phyloP scores from a whole-genome alignment of 2,329 filamentous ascomycete species.

The Drechslerella stenobrocha region DNA sequence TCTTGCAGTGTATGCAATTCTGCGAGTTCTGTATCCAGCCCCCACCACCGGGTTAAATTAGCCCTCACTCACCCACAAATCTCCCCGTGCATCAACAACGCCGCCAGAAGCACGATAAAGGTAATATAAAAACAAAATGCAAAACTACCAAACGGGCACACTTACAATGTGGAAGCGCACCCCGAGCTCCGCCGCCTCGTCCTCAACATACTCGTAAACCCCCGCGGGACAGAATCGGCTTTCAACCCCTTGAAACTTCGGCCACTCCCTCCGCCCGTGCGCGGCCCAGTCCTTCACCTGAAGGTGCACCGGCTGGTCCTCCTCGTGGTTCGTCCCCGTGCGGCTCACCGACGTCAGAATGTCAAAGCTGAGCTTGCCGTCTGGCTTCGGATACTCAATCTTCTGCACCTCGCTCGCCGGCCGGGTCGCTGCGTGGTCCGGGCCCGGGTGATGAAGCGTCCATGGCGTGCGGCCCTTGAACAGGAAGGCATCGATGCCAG shows the following conservation, averaged over 20 bases:
- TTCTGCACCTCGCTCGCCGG: slow-evolving; percentile 76
- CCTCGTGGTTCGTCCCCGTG: slow-evolving; percentile 97
- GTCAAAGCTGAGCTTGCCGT: slow-evolving; percentile 92
- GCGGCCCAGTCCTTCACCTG: slow-evolving; percentile 94
- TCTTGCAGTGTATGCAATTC: slow-evolving; percentile 99
- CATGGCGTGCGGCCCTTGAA: slow-evolving; percentile 84
- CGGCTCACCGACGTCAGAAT: slow-evolving; percentile 93
- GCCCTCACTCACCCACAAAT: neutral
- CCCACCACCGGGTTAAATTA: slow-evolving; percentile 3
- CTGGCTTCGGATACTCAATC: slow-evolving; percentile 96
- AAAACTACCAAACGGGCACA: neutral
- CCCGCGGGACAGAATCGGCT: slow-evolving; percentile 96
- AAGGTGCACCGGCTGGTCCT: slow-evolving; percentile 95
- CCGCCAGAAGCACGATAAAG: too few species aligned
- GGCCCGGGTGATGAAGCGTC: slow-evolving; percentile 82
- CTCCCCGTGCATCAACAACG: slow-evolving; percentile 88
- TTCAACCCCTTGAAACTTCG: slow-evolving; percentile 86
- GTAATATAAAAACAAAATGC: too few species aligned
- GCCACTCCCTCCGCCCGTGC: slow-evolving; percentile 80
- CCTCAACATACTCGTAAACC: slow-evolving; percentile 97
- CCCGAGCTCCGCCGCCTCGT: slow-evolving; percentile 79
- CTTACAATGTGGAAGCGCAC: slow-evolving; percentile 93
- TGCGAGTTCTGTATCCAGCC: slow-evolving; percentile 50
- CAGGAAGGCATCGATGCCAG: slow-evolving; percentile 85
- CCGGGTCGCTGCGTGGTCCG: slow-evolving; percentile 78